Base-by-base conservation (phyloP, 768 basidiomycete genomes). In the Lactifluus echinatus region DNA sequence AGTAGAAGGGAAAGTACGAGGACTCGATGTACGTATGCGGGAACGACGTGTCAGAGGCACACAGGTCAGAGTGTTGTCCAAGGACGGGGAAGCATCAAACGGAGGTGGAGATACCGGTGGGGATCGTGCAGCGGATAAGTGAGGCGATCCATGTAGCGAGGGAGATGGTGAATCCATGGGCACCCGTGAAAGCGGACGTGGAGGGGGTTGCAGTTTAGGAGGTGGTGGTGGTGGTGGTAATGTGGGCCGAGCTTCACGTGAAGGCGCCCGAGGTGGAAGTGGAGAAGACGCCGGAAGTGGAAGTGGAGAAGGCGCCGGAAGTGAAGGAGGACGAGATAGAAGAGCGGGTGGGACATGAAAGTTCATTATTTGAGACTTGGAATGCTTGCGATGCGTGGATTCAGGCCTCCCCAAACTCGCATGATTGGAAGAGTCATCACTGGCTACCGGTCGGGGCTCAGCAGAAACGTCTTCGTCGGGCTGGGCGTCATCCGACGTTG, bases 221-320 rank as follows among this genome's bases (percentile, higher is more conserved):
- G 52, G 57, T 8, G 57, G 45, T 7, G 57, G 42, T 1, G 53
- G 48, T 0, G 52, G 47, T 6, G 46, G 51, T 14, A 59, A 50
- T 17, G 17, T 21, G n/a, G n/a, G n/a, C n/a, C n/a, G n/a, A n/a
- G n/a, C n/a, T n/a, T n/a, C n/a, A n/a, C n/a, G n/a, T n/a, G n/a
- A n/a, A n/a, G n/a, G n/a, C n/a, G n/a, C n/a, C n/a, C n/a, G n/a
- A n/a, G n/a, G n/a, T n/a, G n/a, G n/a, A n/a, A n/a, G n/a, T n/a
- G n/a, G n/a, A n/a, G n/a, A n/a, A n/a, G n/a, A n/a, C n/a, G n/a
- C n/a, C n/a, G n/a, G n/a, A n/a, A n/a, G n/a, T n/a, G n/a, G n/a
- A n/a, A n/a, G n/a, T n/a, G n/a, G n/a, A n/a, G n/a, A n/a, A n/a
- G n/a, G n/a, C n/a, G n/a, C n/a, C n/a, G n/a, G n/a, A n/a, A n/a